These are phyloP conservation scores for Haplosporangium sp. DNA, from an alignment of 371 early-diverging fungal genomes.

Conservation along the genomic window DNA sequence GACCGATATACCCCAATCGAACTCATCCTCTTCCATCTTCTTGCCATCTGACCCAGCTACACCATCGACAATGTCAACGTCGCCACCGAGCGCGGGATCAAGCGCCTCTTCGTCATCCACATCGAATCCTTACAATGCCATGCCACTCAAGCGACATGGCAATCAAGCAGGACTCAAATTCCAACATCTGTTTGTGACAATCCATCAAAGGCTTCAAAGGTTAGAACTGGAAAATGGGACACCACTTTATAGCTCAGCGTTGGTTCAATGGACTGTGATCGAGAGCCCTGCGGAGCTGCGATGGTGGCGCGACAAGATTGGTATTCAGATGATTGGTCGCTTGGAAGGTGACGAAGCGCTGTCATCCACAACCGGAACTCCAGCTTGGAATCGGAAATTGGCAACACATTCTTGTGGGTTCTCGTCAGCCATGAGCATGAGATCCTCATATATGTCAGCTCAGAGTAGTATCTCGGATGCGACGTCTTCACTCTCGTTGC, in stretches of 20 bases:
- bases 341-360: constrained; percentile 26
- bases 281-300: constrained; percentile 44
- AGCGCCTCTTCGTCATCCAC: constrained; percentile 10
- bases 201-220: constrained; percentile 48
- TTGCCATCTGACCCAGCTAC: neutral
- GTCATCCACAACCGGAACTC: neutral
- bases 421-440: constrained; percentile 18
- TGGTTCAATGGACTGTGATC: constrained; percentile 50
- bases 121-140: constrained; percentile 23
- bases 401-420: neutral
- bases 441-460: constrained; percentile 34
- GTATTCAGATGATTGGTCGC: constrained; percentile 51
- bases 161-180: constrained; percentile 52
- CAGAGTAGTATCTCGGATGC: constrained; percentile 38
- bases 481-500: constrained; percentile 17
- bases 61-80: neutral
- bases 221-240: constrained; percentile 38
- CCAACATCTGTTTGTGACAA: constrained; percentile 47
- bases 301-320: constrained; percentile 54
- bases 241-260: constrained; percentile 22
- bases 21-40: constrained; percentile 8
- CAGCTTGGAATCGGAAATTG: too few species aligned
- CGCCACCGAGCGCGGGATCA: constrained; percentile 10
- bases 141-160: constrained; percentile 35
- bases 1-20: constrained; percentile 15